Evolutionary conservation across 208 protist genomes (phyloP), one percentile per base, ranked within the genome.

Genomic region (Phytomonas serpens): DNA sequence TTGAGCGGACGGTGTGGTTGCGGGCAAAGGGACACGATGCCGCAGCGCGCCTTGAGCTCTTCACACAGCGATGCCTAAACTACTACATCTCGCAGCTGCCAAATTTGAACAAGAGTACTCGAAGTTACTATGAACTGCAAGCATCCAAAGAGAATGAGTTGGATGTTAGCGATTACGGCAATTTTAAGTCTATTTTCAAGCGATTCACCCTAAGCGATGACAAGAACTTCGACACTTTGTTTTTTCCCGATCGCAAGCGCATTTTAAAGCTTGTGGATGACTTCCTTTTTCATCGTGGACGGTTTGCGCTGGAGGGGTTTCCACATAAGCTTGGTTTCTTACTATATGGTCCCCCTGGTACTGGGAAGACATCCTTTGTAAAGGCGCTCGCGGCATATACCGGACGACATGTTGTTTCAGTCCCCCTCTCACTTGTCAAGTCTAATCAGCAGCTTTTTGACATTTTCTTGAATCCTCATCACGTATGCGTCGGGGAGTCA

Each of bases 351-450:
- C 97, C 98, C 9, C 90, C 93, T 61, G 97, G 98, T 14, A 96
- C 84, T 27, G 98, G 98, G 13, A 99, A 99, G 88, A 99, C 98
- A 38, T 95, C 99, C 81, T 90, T 99, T 63, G 98, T 98, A 19
- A 99, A 99, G 85, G 99, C 98, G 19, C 98, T 99, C 36, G 99
- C 99, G 13, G 93, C 99, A 68, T 99, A 99, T 82, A 99, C 98
- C 0, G 97, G 93, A n/a, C 93, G 93, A 19, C 80, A 93, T 79
- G 72, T 97, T 29, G 79, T 97, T 31, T 87, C 75, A 34, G 77
- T 97, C 33, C 80, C 86, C 27, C 82, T 97, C 57, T 67, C 74
- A 11, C 81, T 85, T 64, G 76, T 96, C 61, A 71, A 80, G 57
- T 93, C 90, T 33, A 97, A 97, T 74, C 88, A 96, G 79, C 83